Evolutionary conservation across 371 early-diverging fungal species (phyloP), one percentile per base, ranked within the genome.

Genomic region (Syncephalis plumigaleata): DNA sequence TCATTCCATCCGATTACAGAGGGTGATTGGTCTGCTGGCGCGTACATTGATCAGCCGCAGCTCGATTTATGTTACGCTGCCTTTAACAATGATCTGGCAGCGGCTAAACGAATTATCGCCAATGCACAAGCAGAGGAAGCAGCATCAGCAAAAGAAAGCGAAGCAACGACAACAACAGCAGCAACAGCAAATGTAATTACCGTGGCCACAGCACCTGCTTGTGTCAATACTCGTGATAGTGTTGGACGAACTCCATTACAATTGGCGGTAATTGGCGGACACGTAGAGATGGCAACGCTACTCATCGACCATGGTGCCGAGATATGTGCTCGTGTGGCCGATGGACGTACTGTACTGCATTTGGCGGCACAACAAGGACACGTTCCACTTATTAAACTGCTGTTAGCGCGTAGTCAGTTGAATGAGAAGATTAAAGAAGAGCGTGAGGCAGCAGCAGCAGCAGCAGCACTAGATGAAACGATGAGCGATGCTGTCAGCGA

Each of bases 1-100:
- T 51, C 52, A 20, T 56, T 59, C 45, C 37, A 59, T 37, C 56
- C 59, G 17, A 48, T 59, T 37, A 54, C 43, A 7, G 59, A 58
- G 16, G 55, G 48, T 17, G 62, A 61, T 42, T 61, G 62, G 62
- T 40, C 59, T 1, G 44, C 16, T 0, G 59, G 50, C 23, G 59
- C 62, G 17, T 59, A 55, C 44, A 48, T 63, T 5, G 44, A 45
- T 5, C 48, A 48, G 5, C 26, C 22, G 7, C 11, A 42, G 9
- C 39, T 44, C 25, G 51, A 51, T 49, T 24, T 53, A n/a, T 39
- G 57, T 36, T 13, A 13, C 8, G 54, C 54, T 11, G 46, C 54
- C 9, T 47, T 43, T 16, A 46, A 51, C 11, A 47, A 53, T 40
- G 53, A 58, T 38, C 31, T 47, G 11, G 22, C 44, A n/a, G 21